A percentile compares a stretch with the other conserved stretches of the same genome.
These are phyloP conservation scores for sorghum (Sorghum bicolor) DNA, from an alignment of 176 grass and related monocot genomes.

Conservation along the genomic window DNA sequence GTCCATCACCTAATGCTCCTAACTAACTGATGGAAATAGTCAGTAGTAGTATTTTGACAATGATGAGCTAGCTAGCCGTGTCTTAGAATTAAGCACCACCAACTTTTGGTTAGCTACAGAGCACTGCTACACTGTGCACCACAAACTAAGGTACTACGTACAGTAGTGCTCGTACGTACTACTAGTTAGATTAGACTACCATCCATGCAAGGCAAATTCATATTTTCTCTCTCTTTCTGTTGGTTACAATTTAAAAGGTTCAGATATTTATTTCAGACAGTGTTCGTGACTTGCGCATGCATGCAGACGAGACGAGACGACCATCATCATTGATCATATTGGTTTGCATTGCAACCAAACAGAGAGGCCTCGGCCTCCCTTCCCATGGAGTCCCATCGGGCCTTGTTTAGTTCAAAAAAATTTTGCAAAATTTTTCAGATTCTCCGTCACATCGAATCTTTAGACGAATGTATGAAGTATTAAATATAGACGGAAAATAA, in stretches of 20 bases:
- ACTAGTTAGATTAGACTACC: not conserved
- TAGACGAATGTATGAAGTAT: too few relatives aligned
- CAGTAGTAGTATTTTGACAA: not conserved
- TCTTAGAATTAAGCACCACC: conserved; percentile 42
- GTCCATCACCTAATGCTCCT: conserved; percentile 22
- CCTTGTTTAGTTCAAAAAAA: too few relatives aligned
- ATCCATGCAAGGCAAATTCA: not conserved
- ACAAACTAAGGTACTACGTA: not conserved
- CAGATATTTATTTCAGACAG: not conserved
- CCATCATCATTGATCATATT: too few relatives aligned
- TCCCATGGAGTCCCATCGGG: too few relatives aligned
- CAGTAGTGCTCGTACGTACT: too few relatives aligned
- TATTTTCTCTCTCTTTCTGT: not conserved
- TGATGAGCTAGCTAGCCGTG: conserved; percentile 16
- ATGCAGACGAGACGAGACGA: too few relatives aligned
- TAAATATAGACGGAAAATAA: too few relatives aligned
- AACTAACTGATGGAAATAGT: not conserved
- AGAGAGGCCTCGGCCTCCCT: too few relatives aligned
- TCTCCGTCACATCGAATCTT: too few relatives aligned
- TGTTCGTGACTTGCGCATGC: too few relatives aligned
- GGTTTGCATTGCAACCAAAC: too few relatives aligned
- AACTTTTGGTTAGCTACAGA: not conserved
- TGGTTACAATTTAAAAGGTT: not conserved
- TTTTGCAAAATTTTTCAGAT: too few relatives aligned
- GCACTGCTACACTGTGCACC: not conserved